Evolutionary conservation across 2,329 filamentous ascomycete genomes (phyloP).

Genomic region (Myriosclerotinia scirpicola): DNA sequence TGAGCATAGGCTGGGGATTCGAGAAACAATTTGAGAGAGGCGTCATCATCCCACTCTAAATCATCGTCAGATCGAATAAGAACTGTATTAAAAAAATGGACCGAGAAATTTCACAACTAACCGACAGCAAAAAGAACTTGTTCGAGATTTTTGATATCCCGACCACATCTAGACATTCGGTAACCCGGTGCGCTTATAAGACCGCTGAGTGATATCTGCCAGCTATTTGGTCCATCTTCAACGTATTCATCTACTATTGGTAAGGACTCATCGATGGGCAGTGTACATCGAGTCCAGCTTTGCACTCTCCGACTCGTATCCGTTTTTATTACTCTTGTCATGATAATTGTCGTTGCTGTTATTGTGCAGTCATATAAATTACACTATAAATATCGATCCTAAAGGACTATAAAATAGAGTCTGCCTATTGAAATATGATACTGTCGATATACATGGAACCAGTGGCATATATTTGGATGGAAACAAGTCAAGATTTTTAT

Average conservation of each 20-base stretch:
- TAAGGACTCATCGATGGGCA: not conserved
- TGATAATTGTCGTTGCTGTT: not conserved
- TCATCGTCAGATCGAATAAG: not conserved
- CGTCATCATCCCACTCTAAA: not conserved
- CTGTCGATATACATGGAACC: too few relatives aligned
- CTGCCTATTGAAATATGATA: too few relatives aligned
- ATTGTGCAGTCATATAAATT: not conserved
- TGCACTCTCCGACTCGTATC: not conserved
- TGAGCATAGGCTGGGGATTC: not conserved
- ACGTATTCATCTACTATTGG: not conserved
- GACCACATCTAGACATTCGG: not conserved
- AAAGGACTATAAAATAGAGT: too few relatives aligned
- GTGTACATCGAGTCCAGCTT: not conserved
- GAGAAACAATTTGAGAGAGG: not conserved
- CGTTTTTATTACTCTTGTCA: not conserved
- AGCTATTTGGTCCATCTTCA: not conserved
- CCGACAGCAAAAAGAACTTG: not conserved
- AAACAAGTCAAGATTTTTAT: too few relatives aligned
- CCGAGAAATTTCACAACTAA: not conserved
- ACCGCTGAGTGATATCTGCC: not conserved
- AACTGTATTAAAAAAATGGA: not conserved
- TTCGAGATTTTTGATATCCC: not conserved
- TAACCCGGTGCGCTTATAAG: not conserved
- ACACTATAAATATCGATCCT: too few relatives aligned
- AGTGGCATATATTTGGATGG: too few relatives aligned